Evolutionary conservation across 805 yeast genomes (phyloP), one percentile per base, ranked within the genome.

Genomic region (Starmerella davenportii): DNA sequence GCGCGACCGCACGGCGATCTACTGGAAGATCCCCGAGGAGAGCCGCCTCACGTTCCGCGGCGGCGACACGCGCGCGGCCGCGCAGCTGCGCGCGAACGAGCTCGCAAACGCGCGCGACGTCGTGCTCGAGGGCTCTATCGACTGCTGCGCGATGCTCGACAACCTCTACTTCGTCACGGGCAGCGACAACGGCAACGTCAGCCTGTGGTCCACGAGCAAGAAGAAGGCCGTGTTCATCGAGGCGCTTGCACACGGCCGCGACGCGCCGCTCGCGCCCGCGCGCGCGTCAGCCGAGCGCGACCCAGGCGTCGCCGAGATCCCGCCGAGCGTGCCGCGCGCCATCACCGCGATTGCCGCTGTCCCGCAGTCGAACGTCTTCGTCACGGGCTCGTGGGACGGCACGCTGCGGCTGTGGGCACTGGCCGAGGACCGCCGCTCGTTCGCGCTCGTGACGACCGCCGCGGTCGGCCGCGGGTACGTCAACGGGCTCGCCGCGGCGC

Each of bases 11-110:
- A 80, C 95, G 4, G 95, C 87, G 8, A 78, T 92, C 76, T 64
- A 80, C 51, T 90, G 98, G 98, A 90, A 90, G 57, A 82, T 90
- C 47, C 73, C 93, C 20, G 98, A 90, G 51, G 98, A 90, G 60
- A 74, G 93, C 1, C 72, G 95, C 54, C 69, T 90, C 51, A 84
- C 95, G 0, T 87, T 87, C 57, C 70, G 94, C 54, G 94, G 93
- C 44, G 93, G 92, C 42, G 94, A 82, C 52, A 63, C 57, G 35
- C 71, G 61, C 49, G 43, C 44, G 17, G 44, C 44, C 19, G 45
- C 48, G 21, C 30, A 34, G 27, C 31, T 18, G 19, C 35, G 23
- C 8, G 19, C 31, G 4, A 27, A 19, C 20, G 38, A 34, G 32
- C 21, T 32, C 37, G 31, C 24, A 21, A 13, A n/a, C n/a, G 34